Conservation (phyloP, 2,329 filamentous ascomycete genomes). For the Cercospora citrullina region DNA sequence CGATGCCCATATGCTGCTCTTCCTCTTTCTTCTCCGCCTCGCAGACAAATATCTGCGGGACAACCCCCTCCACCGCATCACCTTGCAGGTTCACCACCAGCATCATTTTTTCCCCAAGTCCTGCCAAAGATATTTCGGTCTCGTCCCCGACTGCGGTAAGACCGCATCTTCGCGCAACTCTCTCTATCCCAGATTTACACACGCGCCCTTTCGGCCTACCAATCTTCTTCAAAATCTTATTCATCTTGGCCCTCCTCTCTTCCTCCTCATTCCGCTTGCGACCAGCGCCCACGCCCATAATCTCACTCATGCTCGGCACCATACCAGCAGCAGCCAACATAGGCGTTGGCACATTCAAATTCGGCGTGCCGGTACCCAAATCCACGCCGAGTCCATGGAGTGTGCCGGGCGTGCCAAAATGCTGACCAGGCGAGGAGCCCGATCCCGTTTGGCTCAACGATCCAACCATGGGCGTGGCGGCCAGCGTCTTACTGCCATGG, state of each 20-base stretch:
- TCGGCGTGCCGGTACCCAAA: conserved; percentile 42
- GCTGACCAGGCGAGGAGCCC: conserved; percentile 29
- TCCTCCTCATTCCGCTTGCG: conserved; percentile 53
- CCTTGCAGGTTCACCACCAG: conserved; percentile 34
- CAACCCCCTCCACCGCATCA: conserved; percentile 52
- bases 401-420: conserved; percentile 34
- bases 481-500: conserved; percentile 35
- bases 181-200: conserved; percentile 72
- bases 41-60: conserved; percentile 63
- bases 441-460: conserved; percentile 36
- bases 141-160: conserved; percentile 50
- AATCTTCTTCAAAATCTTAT: conserved; percentile 65
- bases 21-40: conserved; percentile 61
- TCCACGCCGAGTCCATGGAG: conserved; percentile 34
- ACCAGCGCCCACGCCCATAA: conserved; percentile 43
- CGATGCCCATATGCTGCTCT: conserved; percentile 39
- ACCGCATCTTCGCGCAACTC: conserved; percentile 66
- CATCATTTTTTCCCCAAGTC: conserved; percentile 31
- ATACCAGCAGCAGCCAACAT: conserved; percentile 43
- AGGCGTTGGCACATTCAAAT: conserved; percentile 40
- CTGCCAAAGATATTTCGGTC: conserved; percentile 40
- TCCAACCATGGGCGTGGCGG: conserved; percentile 38
- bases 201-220: conserved; percentile 68
- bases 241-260: conserved; percentile 54
- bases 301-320: conserved; percentile 45